phyloP scores from a whole-genome alignment of 1,139 yeast species.

The Saccharomyces pastorianus region DNA sequence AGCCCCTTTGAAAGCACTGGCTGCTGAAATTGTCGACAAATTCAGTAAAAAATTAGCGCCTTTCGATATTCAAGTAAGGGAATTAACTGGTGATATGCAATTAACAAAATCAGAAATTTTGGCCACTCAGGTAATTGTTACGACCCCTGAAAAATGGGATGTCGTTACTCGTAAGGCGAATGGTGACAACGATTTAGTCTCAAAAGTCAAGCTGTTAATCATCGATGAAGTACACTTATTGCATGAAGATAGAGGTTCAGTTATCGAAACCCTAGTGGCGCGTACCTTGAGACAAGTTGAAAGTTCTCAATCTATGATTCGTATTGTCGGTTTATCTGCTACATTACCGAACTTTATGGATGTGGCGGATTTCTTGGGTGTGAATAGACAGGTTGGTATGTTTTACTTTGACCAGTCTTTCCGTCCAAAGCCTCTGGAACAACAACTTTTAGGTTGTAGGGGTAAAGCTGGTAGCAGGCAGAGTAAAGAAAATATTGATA shows the following conservation, averaged over 20 bases:
- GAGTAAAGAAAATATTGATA: conserved; percentile 70
- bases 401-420: conserved; percentile 89
- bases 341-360: conserved; percentile 90
- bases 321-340: conserved; percentile 95
- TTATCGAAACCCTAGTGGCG: conserved; percentile 90
- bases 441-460: conserved; percentile 76
- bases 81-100: conserved; percentile 96
- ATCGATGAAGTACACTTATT: conserved; percentile 94
- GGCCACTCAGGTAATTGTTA: conserved; percentile 83
- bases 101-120: conserved; percentile 74
- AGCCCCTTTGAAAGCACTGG: conserved; percentile 95
- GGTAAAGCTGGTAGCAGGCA: conserved; percentile 74
- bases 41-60: conserved; percentile 69
- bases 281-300: conserved; percentile 93
- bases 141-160: conserved; percentile 99
- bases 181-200: conserved; percentile 79
- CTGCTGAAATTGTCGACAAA: conserved; percentile 94
- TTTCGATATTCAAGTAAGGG: conserved; percentile 80
- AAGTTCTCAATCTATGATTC: conserved; percentile 83
- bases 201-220: conserved; percentile 77
- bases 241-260: conserved; percentile 98
- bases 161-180: conserved; percentile 82
- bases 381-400: conserved; percentile 81
- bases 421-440: conserved; percentile 90
- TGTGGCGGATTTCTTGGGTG: conserved; percentile 93